Base-by-base conservation (phyloP, 306 rosid species). In the Prunus armeniaca region DNA sequence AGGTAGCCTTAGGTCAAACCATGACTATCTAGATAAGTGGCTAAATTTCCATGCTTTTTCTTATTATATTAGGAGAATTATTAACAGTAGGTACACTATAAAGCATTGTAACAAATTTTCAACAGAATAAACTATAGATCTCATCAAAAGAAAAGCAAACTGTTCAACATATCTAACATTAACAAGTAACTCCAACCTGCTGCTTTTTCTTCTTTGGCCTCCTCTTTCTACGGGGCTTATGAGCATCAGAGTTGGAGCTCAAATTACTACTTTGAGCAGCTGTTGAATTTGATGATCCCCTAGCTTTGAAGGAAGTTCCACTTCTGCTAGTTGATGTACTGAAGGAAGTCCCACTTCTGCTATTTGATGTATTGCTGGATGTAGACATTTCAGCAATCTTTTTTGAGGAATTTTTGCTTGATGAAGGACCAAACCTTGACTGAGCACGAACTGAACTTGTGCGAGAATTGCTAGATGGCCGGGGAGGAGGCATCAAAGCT, bases 201-300 rank as follows among this genome's bases (percentile, higher is more conserved):
- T 89, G 89, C 77, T 89, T 92, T 65, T 89, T 92, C 90, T 95
- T 95, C 88, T 89, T 95, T 69, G 86, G 97, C 85, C 99, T 92
- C 84, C 99, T 88, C 89, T 95, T 95, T 80, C 97, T 89, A 76
- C 91, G 79, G 55, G 99, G 97, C 74, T 95, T 95, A 81, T 88
- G 96, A 70, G 99, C 99, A 84, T 95, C 99, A 32, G 97, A 95
- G 84, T 95, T 95, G 83, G 99, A 95, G 83, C 99, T 95, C 74
- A 95, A 71, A 79, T 88, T 90, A 82, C 99, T 95, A 65, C 97
- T 90, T 46, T 86, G 96, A 79, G 91, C 78, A 12, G 96, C 89
- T 61, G 84, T 86, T 9, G 96, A 92, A 83, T 89, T 89, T n/a
- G 97, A 91, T 66, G 92, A 82, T 81, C 81, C 89, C 88, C 90